These are phyloP conservation scores for Aspergillus leporis DNA, from an alignment of 495 filamentous ascomycete genomes.

Conservation along the genomic window DNA sequence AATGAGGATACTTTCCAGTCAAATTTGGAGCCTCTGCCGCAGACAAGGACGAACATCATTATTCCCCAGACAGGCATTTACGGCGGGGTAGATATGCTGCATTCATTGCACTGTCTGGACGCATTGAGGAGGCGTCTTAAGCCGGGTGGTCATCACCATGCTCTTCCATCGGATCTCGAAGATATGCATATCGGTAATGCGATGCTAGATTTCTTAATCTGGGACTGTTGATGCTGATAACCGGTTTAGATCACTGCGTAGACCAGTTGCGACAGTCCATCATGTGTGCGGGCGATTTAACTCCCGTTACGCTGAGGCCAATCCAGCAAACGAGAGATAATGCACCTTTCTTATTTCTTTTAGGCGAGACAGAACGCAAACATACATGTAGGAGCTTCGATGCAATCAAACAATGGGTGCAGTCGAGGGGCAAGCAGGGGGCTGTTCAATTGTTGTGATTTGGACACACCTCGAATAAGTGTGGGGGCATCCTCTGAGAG, in stretches of 20 bases:
- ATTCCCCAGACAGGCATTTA: not conserved
- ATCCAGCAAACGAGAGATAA: not conserved
- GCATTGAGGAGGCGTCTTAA: not conserved
- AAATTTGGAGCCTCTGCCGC: not conserved
- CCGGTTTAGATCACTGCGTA: not conserved
- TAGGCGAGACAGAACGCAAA: conserved; percentile 5
- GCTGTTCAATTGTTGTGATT: not conserved
- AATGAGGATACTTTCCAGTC: not conserved
- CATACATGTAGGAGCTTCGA: conserved; percentile 8
- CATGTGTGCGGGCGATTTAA: conserved; percentile 17
- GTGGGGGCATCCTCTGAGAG: no score
- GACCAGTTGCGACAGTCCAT: conserved; percentile 16
- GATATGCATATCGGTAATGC: not conserved
- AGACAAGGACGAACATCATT: not conserved
- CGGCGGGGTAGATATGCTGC: conserved; percentile 3
- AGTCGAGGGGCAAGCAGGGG: not conserved
- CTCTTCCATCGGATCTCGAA: not conserved
- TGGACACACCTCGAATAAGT: no score
- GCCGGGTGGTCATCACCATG: not conserved
- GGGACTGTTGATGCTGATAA: not conserved
- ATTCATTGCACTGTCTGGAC: conserved; percentile 8
- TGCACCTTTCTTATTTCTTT: not conserved
- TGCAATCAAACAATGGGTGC: not conserved
- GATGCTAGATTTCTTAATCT: not conserved
- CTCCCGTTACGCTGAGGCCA: conserved; percentile 6